Evolutionary conservation across 441 rosid genomes (phyloP), one percentile per base, ranked within the genome.

Genomic region (Codiaeum variegatum): DNA sequence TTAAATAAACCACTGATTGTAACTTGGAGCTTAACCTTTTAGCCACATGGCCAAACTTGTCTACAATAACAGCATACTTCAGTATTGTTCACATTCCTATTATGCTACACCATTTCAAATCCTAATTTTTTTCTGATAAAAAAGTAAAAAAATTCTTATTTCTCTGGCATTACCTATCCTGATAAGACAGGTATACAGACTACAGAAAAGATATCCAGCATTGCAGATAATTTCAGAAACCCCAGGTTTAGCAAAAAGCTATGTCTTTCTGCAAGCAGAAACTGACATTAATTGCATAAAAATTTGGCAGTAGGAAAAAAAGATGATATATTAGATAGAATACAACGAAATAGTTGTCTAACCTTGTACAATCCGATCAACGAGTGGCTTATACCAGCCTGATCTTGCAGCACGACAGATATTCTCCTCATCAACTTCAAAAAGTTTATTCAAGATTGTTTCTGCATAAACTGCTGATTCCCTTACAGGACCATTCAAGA

Each of bases 341-440:
- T 26, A 42, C 19, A 62, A 62, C 60, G 74, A 61, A 73, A 73
- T n/a, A 66, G 78, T 24, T 76, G 63, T 59, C 75, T 44, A 51
- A 88, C 93, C 93, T 87, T 82, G 85, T 73, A 79, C 65, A 46
- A 87, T 81, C 55, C 83, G 77, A 73, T 84, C 86, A 34, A 83
- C 70, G 51, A 88, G 93, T 9, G 93, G 93, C 44, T 83, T 80
- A 75, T 85, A 85, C 93, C 89, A 88, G 75, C 88, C 88, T 65
- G 87, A 82, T 74, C 74, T 79, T 28, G 91, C 91, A 78, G 89
- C 88, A 40, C 78, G 79, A 66, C 77, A 62, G 62, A 87, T 80
- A 75, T 82, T 85, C 73, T 85, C 88, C 78, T 84, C 87, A 38
- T 88, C 89, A 23, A 83, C 69, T 63, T 85, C 88, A 36, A 88